phyloP scores from a whole-genome alignment of 73 alveolate genomes.

The Tetrahymena borealis region DNA sequence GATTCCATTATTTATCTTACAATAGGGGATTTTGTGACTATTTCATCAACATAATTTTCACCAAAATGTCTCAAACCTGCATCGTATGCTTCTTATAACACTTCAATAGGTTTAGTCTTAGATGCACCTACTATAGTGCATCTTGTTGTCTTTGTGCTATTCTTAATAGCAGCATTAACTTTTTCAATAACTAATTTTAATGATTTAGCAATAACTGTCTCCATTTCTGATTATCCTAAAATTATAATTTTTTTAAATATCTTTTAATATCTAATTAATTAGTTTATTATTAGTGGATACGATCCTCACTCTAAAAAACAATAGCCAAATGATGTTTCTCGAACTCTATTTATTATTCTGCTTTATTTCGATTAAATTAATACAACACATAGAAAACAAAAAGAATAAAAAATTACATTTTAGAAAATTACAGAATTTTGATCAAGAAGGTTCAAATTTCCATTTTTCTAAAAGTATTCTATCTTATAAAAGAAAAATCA shows the following conservation, averaged over 20 bases:
- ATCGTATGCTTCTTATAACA: constrained; percentile 68
- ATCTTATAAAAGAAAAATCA: no score
- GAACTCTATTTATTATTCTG: no score
- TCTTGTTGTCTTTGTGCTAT: background rate
- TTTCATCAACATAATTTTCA: constrained; percentile 88
- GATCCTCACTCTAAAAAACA: no score
- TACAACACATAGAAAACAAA: no score
- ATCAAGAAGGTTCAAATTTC: no score
- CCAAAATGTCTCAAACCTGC: constrained; percentile 89
- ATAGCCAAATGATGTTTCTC: no score
- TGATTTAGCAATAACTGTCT: background rate
- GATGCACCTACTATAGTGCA: constrained; percentile 61
- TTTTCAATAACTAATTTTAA: background rate
- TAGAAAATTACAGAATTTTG: no score
- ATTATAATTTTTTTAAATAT: background rate
- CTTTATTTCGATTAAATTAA: no score
- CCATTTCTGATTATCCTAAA: background rate
- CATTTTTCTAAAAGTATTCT: no score
- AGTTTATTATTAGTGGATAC: background rate
- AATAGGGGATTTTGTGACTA: constrained; percentile 59
- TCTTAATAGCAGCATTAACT: background rate
- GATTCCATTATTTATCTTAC: background rate
- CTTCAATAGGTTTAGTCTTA: constrained; percentile 72
- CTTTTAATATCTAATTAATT: background rate
- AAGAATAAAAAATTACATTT: no score